Evolutionary conservation across 148 eudicot species (phyloP), one percentile per base, ranked within the genome.

Genomic region (Camellia granthamiana): DNA sequence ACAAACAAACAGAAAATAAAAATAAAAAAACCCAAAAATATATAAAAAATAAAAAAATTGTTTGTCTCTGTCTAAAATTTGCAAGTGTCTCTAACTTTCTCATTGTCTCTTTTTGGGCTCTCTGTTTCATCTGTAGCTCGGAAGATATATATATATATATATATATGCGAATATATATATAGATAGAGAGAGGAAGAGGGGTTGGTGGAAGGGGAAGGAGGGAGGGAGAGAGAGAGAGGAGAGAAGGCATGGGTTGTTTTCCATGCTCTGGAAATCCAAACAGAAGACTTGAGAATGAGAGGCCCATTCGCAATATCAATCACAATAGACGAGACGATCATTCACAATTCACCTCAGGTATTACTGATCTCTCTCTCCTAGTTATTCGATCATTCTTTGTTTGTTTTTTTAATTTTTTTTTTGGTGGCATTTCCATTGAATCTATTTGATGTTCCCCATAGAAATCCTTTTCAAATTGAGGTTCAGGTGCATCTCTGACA

Each of bases 211-310:
- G 46, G 71, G 52, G 74, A 41, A 30, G 13, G 69, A 19, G 69
- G 7, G 5, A 49, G 52, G 7, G 52, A 49, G 52, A 49, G 52
- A 49, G 6, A 49, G 6, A 49, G 52, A 49, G 7, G 52, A 5
- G 6, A 49, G 78, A 44, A 74, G 30, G 73, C 78, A 79, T 83
- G 85, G 79, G 85, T 47, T 83, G 85, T 68, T 83, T 74, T 60
- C 76, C 79, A 74, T 83, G 82, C 62, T 14, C 79, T 65, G 75
- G 81, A n/a, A 58, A 66, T 83, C 58, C 84, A 7, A 75, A 44
- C 1, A 74, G 21, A 65, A 66, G 73, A 21, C 62, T 74, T 19
- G 60, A 59, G 43, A 74, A 69, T 59, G 72, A 78, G 69, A 74
- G 52, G 30, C 66, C 54, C 70, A 69, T n/a, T 23, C 18, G 6